phyloP scores from a whole-genome alignment of 768 basidiomycete species.

The Boletus bicolor region DNA sequence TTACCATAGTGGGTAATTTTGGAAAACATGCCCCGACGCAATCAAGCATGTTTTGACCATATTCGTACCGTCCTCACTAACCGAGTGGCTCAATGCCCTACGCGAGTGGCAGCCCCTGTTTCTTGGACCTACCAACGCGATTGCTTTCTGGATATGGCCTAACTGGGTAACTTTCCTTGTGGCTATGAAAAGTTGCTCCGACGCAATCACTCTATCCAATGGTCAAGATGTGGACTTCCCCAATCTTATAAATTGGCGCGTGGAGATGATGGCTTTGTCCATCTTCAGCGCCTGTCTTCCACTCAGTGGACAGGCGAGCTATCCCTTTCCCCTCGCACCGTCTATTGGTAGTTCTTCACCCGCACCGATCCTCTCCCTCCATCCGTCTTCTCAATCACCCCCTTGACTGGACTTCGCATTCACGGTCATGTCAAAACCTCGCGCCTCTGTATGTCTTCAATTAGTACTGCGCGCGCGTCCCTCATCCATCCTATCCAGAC shows the following conservation, averaged over 20 bases:
- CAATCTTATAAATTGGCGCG: slow-evolving; percentile 19
- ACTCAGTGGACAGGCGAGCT: background rate
- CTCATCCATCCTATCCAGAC: slow-evolving; percentile 5
- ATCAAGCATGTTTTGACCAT: slow-evolving; percentile 16
- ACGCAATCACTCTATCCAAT: slow-evolving; percentile 26
- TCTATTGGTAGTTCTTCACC: background rate
- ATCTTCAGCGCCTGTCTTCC: slow-evolving; percentile 1
- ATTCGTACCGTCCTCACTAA: slow-evolving; percentile 8
- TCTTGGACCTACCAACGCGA: slow-evolving; percentile 17
- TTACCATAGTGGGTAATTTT: slow-evolving; percentile 11
- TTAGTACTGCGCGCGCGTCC: background rate
- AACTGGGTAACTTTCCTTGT: slow-evolving; percentile 19
- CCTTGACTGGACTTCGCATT: background rate
- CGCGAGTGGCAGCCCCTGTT: slow-evolving; percentile 13
- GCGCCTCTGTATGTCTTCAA: slow-evolving; percentile 4
- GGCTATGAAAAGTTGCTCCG: slow-evolving; percentile 14
- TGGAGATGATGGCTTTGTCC: slow-evolving; percentile 1
- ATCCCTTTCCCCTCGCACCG: background rate
- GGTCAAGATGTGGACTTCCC: slow-evolving; percentile 11
- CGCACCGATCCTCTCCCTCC: background rate
- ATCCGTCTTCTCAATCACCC: background rate
- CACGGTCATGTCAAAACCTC: background rate
- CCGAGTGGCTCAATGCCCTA: slow-evolving; percentile 25
- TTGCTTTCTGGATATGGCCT: slow-evolving; percentile 20
- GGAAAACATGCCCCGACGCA: slow-evolving; percentile 17